Conservation (phyloP, 1,139 yeast genomes). For the Zygosaccharomyces sapae region DNA sequence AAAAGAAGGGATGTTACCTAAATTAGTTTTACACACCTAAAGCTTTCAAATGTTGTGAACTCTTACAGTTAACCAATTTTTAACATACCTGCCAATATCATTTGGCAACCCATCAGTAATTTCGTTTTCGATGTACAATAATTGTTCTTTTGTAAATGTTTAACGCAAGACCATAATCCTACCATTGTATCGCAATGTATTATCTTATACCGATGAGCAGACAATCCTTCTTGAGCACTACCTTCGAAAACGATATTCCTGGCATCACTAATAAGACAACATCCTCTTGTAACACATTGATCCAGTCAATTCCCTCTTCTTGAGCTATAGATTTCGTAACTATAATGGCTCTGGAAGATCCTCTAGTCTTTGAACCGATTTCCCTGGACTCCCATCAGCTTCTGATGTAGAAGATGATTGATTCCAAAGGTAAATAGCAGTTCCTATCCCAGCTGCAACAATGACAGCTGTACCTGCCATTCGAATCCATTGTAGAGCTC, state of each 20-base stretch:
- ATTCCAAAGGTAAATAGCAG: conserved; percentile 4
- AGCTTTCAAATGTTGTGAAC: conserved; percentile 6
- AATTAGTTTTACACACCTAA: conserved; percentile 1
- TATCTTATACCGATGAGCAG: conserved; percentile 28
- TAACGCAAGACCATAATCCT: conserved; percentile 44
- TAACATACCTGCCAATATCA: conserved; percentile 33
- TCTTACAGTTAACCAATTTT: conserved; percentile 24
- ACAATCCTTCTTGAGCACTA: conserved; percentile 4
- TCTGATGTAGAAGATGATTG: not conserved
- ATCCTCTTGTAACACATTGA: conserved; percentile 23
- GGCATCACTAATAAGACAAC: conserved; percentile 27
- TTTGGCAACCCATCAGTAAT: conserved; percentile 31
- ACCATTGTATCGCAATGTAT: conserved; percentile 39
- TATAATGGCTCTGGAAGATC: conserved; percentile 17
- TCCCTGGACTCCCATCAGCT: not conserved
- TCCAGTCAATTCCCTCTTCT: conserved; percentile 22
- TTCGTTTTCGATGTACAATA: conserved; percentile 37
- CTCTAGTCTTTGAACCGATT: not conserved
- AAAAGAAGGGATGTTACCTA: conserved; percentile 43
- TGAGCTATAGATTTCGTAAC: conserved; percentile 17
- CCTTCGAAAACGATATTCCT: conserved; percentile 10
- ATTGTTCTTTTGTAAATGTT: conserved; percentile 38
- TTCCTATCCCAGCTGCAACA: conserved; percentile 6
- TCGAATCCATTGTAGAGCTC: not conserved
- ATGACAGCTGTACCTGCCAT: conserved; percentile 4